phyloP scores from a whole-genome alignment of 1,284 basidiomycete genomes.

The Vanrija pseudolonga region DNA sequence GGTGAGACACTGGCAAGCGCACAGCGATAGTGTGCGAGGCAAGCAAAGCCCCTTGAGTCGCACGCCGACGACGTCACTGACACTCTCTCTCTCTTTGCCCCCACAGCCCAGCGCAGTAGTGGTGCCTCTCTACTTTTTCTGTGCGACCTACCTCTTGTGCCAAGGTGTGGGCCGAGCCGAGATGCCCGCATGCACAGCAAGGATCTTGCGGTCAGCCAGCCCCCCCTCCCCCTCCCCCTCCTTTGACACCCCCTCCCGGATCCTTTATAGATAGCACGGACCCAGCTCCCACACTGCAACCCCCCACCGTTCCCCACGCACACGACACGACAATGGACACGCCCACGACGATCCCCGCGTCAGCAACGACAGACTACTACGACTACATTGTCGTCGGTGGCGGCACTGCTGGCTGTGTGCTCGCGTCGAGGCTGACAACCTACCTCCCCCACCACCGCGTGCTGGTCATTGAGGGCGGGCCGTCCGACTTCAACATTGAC shows the following conservation, averaged over 20 bases:
- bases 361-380: constrained; percentile 35
- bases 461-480: constrained; percentile 18
- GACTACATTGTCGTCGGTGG: constrained; percentile 68
- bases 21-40: too few relatives aligned
- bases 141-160: too few relatives aligned
- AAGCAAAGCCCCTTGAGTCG: too few relatives aligned
- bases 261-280: background rate
- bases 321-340: constrained; percentile 4
- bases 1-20: too few relatives aligned
- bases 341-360: constrained; percentile 1
- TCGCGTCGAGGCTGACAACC: constrained; percentile 58
- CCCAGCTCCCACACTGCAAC: background rate
- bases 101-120: too few relatives aligned
- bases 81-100: too few relatives aligned
- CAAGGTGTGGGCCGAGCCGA: too few relatives aligned
- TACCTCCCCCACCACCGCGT: constrained; percentile 20
- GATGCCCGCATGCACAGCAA: too few relatives aligned
- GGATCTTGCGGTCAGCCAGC: too few relatives aligned
- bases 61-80: too few relatives aligned
- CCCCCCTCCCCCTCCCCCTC: background rate
- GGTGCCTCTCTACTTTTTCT: too few relatives aligned
- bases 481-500: constrained; percentile 8
- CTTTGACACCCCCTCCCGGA: too few relatives aligned
- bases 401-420: constrained; percentile 61
- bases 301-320: background rate